Evolutionary conservation across 225 moss, liverwort and hornwort species (phyloP).

Genomic region (Climacium dendroides): DNA sequence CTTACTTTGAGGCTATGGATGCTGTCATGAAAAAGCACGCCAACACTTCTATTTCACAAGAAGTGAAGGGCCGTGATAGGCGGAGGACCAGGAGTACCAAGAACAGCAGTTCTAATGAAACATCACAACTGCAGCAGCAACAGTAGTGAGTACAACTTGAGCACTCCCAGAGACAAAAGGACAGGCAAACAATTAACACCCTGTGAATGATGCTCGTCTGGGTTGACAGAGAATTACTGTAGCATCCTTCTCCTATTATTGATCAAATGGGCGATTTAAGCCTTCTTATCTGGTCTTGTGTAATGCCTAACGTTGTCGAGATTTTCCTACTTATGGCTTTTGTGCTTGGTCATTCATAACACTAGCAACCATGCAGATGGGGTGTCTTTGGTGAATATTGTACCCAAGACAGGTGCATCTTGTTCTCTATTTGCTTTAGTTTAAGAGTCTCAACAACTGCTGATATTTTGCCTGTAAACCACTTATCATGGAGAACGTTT

Average conservation of each 20-base stretch:
- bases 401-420: background rate
- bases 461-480: background rate
- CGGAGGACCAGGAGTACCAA: background rate
- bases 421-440: background rate
- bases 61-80: background rate
- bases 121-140: background rate
- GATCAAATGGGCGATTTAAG: background rate
- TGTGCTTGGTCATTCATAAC: background rate
- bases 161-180: background rate
- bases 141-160: background rate
- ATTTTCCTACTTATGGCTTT: background rate
- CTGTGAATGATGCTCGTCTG: background rate
- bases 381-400: background rate
- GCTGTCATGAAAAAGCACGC: constrained; percentile 5
- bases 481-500: background rate
- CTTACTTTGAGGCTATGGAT: constrained; percentile 52
- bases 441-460: too few relatives aligned
- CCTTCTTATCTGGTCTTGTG: background rate
- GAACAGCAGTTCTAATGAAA: background rate
- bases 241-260: background rate
- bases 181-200: background rate
- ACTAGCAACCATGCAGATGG: background rate
- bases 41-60: background rate
- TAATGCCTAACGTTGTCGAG: background rate
- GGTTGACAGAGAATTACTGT: background rate